Evolutionary conservation across 129 eudicot genomes (phyloP).

Genomic region (Pittosporum tobira): DNA sequence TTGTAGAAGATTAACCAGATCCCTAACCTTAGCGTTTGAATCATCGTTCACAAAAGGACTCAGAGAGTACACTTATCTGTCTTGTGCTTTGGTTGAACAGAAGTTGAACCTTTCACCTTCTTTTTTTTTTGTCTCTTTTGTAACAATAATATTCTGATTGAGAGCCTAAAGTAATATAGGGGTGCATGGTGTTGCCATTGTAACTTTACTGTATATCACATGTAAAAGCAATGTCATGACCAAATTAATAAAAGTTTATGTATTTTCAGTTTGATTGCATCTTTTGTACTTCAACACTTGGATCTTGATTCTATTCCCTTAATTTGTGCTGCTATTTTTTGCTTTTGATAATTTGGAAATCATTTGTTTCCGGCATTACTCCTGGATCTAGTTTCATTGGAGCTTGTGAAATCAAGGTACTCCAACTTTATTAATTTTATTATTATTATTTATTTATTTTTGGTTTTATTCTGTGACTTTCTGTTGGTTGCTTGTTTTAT

Average conservation of each 20-base stretch:
- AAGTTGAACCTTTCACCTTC: slow-evolving; percentile 60
- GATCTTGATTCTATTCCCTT: slow-evolving; percentile 6
- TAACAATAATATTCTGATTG: slow-evolving; percentile 16
- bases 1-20: slow-evolving; percentile 29
- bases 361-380: neutral
- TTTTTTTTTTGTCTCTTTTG: slow-evolving; percentile 12
- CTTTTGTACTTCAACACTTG: neutral
- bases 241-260: slow-evolving; percentile 12
- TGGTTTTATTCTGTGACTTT: no score
- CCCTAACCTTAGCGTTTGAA: slow-evolving; percentile 43
- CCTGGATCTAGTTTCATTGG: neutral
- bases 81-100: slow-evolving; percentile 53
- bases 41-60: slow-evolving; percentile 63
- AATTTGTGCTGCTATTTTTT: neutral
- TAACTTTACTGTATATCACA: slow-evolving; percentile 39
- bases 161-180: slow-evolving; percentile 26
- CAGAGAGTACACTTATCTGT: slow-evolving; percentile 1
- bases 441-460: no score
- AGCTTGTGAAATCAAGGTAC: neutral
- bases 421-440: no score
- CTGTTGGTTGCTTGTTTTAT: neutral
- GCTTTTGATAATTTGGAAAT: slow-evolving; percentile 6
- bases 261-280: neutral
- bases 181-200: slow-evolving; percentile 32
- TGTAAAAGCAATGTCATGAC: slow-evolving; percentile 25